Evolutionary conservation across 108 stramenopile species (phyloP), one percentile per base, ranked within the genome.

Genomic region (Conticribra weissflogii): DNA sequence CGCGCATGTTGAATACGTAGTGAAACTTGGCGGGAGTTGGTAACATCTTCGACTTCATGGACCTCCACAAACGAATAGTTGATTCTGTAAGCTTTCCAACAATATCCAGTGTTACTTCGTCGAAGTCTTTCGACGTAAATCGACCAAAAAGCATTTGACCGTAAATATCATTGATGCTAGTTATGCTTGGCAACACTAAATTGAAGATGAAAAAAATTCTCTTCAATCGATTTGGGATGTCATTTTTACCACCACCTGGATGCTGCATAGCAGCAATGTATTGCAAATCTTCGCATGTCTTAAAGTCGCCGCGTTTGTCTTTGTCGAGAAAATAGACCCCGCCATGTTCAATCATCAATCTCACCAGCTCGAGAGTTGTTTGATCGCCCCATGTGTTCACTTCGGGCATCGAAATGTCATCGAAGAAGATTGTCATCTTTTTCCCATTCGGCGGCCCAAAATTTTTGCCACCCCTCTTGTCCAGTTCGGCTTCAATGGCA

Each of bases 311-410:
- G 41, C 96, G 85, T 68, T 91, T 94, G 66, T 96, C 96, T 74
- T 95, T 95, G 63, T 96, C 96, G 28, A 94, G 84, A 81, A 95
- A 96, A 76, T 86, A 92, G 72, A 96, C 94, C 16, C 94, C 92
- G 18, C 82, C 81, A 54, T 83, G 84, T 71, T 96, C 96, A 32
- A 96, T 73, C 7, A 88, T 68, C n/a, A 94, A 76, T 31, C 96
- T 87, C 61, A 93, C 86, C 56, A 96, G 63, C 74, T 96, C 96
- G 12, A 95, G 66, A 8, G 94, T 95, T 30, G 96, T 93, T 77
- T 96, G 96, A 68, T 96, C 96, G 22, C 94, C 94, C 96, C 96
- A 96, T 41, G 82, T 81, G 72, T 96, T 96, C 48, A 96, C 91
- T 71, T 94, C 93, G 2, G 94, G 95, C 95, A 96, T 96, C 24